phyloP scores from a whole-genome alignment of 768 basidiomycete genomes.

The Dioszegia crocea region DNA sequence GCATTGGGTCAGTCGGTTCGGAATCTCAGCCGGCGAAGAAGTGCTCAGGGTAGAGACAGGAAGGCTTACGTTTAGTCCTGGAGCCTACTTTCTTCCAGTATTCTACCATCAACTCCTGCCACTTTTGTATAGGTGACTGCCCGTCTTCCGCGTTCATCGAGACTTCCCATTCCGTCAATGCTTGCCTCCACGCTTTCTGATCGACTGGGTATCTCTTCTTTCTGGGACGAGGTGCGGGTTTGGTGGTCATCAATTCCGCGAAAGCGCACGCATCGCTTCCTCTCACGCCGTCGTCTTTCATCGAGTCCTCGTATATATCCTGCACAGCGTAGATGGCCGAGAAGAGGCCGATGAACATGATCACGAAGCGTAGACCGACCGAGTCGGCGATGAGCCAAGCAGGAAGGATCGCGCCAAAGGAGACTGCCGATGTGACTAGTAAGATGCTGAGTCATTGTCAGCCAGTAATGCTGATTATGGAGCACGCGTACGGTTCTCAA shows the following conservation, averaged over 20 bases:
- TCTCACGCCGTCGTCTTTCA: conserved; percentile 13
- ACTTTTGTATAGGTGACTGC: too few species aligned
- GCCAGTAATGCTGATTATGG: too few species aligned
- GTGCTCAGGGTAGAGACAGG: too few species aligned
- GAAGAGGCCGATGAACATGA: conserved; percentile 35
- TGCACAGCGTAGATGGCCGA: conserved; percentile 33
- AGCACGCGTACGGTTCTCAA: too few species aligned
- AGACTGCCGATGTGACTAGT: conserved; percentile 10
- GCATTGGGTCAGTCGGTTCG: not conserved
- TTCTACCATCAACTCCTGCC: too few species aligned
- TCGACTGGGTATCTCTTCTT: too few species aligned
- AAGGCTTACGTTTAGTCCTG: not conserved
- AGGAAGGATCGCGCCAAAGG: conserved; percentile 11
- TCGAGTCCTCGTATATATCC: conserved; percentile 35
- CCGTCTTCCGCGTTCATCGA: not conserved
- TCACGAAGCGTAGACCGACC: conserved; percentile 32
- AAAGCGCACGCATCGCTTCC: conserved; percentile 26
- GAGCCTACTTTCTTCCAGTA: not conserved
- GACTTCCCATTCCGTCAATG: too few species aligned
- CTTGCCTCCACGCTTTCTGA: too few species aligned
- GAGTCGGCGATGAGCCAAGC: conserved; percentile 34
- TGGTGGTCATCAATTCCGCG: conserved; percentile 9
- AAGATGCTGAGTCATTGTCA: not conserved
- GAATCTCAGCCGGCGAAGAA: too few species aligned
- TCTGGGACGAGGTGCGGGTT: not conserved